Base-by-base conservation (phyloP, 2,329 filamentous ascomycete genomes). In the Epichloe aotearoae region DNA sequence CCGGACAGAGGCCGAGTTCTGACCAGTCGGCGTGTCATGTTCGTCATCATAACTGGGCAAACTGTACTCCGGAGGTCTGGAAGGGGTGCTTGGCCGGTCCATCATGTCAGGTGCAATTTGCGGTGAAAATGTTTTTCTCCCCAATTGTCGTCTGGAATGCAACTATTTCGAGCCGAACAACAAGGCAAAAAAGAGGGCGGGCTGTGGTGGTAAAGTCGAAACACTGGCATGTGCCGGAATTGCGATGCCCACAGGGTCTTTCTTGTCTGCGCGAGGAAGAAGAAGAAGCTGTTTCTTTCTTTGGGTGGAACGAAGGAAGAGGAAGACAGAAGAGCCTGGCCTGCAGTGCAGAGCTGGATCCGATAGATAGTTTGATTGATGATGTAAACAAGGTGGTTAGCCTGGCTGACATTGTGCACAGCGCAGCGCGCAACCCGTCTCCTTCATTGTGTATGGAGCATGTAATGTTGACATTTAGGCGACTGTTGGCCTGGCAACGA, bases 1-100 rank as follows among this genome's bases (percentile, higher is more conserved):
- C 59, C 80, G 73, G 50, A 83, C 73, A 54, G 73, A 76, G 36
- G 79, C 73, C 43, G 72, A 65, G 60, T 74, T 75, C 51, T 71
- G 67, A 53, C 70, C 69, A 39, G 68, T 68, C 17, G 71, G 70
- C 30, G 70, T 73, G 55, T 71, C 67, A 57, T 75, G 67, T 26
- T 79, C 75, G 49, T 79, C 75, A 59, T 77, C 73, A 60, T 83
- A 82, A 49, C 66, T 65, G 19, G 75, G 75, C 49, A 79, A 69
- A 55, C 69, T 70, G 59, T 83, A 83, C 55, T 79, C 76, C 34
- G 79, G 78, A 53, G 75, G 76, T 56, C 73, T 68, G 36, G 71
- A 69, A 43, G 75, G 74, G 57, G 70, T 73, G 58, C 68, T 72
- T 60, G 72, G 70, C 43, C 69, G 67, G 58, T 76, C 73, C 75